Base-by-base conservation (phyloP, 2,329 filamentous ascomycete species). In the Aspergillus sp. region DNA sequence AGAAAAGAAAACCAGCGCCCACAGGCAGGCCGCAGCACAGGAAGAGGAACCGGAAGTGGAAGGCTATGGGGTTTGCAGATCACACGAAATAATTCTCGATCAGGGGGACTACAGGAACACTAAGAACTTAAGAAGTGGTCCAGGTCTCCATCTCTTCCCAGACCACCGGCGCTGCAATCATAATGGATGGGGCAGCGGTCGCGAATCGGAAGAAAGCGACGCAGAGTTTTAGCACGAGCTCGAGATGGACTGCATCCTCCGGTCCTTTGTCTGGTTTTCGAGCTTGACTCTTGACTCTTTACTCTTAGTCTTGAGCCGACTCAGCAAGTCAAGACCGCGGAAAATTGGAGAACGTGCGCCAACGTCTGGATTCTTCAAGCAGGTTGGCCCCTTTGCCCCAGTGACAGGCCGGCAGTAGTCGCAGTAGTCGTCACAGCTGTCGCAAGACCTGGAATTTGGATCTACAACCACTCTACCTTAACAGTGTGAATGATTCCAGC, bases 11-110 rank as follows among this genome's bases (percentile, higher is more conserved):
- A 17, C 14, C 6, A 35, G 39, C 9, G 27, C 27, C 27, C 27
- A 31, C 27, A 8, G 27, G 27, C 27, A 31, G 27, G 27, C 21
- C 21, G 3, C 24, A 27, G 9, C 7, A 8, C 27, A 31, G 27
- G 27, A 12, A 48, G 37, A 46, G 9, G 23, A 47, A 23, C 21
- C 14, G 19, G 15, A 51, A 51, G 24, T n/a, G 33, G 44, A 55
- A 49, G 27, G 40, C 47, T 40, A n/a, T 52, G 37, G 50, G 27
- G 41, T 53, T 53, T 48, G 52, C 52, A 54, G 52, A 54, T 54
- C 52, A 48, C 52, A 39, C 52, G 43, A 54, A 54, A 41, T 48
- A 23, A 54, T 54, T 39, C 44, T 54, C 33, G 52, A 48, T 41
- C 52, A 54, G 44, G 52, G 52, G 52, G 35, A 15, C 39, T 19